Evolutionary conservation across 2,329 filamentous ascomycete species (phyloP).

Genomic region (Talaromyces amestolkiae): DNA sequence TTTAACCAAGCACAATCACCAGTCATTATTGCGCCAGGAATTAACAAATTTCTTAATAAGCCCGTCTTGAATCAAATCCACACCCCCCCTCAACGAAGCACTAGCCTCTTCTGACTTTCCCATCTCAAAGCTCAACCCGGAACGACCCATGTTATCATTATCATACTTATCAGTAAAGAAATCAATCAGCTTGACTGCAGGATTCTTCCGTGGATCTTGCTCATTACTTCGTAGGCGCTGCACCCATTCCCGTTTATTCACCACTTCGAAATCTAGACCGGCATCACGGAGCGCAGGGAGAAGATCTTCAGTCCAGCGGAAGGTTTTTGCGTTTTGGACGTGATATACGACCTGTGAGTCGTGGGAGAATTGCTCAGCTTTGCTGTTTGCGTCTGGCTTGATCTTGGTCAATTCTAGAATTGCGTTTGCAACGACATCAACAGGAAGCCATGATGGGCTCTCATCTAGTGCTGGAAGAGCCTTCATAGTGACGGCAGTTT

Average conservation of each 20-base stretch:
- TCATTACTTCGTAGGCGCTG: not conserved
- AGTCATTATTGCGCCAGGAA: not conserved
- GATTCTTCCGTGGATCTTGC: not conserved
- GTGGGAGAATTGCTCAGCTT: not conserved
- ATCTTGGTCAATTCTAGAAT: not conserved
- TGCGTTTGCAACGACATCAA: not conserved
- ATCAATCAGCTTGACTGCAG: not conserved
- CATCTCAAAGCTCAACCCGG: not conserved
- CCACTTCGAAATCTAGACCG: not conserved
- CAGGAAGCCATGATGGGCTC: slow-evolving; percentile 4
- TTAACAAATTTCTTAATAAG: not conserved
- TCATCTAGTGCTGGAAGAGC: not conserved
- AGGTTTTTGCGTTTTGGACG: not conserved
- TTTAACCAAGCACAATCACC: not conserved
- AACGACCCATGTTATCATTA: not conserved
- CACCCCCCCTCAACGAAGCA: not conserved
- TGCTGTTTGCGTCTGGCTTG: not conserved
- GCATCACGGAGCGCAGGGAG: not conserved
- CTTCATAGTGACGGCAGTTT: not conserved
- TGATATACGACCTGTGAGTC: not conserved
- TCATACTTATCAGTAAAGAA: not conserved
- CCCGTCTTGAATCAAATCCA: not conserved
- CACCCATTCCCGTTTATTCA: not conserved
- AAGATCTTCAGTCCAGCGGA: not conserved
- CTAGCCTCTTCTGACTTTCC: not conserved